phyloP scores from a whole-genome alignment of 2,329 filamentous ascomycete genomes.

The Gaeumannomyces sp. region DNA sequence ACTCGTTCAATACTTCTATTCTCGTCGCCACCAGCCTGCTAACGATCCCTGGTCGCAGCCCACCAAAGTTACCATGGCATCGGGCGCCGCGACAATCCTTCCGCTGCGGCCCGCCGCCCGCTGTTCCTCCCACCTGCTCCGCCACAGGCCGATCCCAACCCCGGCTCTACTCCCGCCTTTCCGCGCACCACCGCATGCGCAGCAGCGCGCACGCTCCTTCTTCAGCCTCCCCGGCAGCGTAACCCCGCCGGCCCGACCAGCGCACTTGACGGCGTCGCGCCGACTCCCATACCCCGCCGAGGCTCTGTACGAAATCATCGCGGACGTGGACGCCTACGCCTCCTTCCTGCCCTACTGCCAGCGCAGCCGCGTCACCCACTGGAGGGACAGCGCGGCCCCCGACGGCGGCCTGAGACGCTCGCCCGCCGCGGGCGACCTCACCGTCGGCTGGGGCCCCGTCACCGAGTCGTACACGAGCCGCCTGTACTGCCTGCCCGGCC shows the following conservation, averaged over 20 bases:
- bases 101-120: background rate
- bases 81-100: background rate
- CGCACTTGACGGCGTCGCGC: constrained; percentile 69
- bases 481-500: constrained; percentile 67
- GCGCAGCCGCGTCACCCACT: constrained; percentile 68
- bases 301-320: constrained; percentile 76
- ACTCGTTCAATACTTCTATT: background rate
- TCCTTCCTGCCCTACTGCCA: constrained; percentile 90
- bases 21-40: no score
- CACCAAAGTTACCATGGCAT: background rate
- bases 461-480: constrained; percentile 77
- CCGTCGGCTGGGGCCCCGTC: constrained; percentile 78
- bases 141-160: background rate
- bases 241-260: constrained; percentile 17
- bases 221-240: constrained; percentile 22
- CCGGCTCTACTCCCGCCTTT: background rate
- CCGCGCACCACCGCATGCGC: constrained; percentile 3
- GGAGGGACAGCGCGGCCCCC: constrained; percentile 38
- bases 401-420: constrained; percentile 35
- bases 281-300: constrained; percentile 67
- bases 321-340: constrained; percentile 79
- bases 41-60: background rate
- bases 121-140: background rate
- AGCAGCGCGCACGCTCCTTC: constrained; percentile 18
- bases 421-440: constrained; percentile 72